Conservation (phyloP, 306 rosid species). For the Pachyrhizus erosus region DNA sequence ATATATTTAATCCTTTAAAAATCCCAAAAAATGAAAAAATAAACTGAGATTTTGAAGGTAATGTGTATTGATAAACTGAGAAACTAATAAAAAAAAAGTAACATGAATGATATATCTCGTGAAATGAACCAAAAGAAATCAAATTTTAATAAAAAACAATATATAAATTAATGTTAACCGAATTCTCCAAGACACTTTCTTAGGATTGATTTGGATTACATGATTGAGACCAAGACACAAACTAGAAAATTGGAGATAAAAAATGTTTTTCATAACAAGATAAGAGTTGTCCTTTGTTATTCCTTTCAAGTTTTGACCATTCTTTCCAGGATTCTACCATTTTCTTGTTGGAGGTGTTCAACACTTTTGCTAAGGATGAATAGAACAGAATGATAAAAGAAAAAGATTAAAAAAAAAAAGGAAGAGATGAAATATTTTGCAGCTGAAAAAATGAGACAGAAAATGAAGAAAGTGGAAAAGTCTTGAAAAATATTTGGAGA, state of each 20-base stretch:
- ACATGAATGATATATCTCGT: too few species aligned
- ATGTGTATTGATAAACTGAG: neutral
- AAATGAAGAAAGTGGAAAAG: too few species aligned
- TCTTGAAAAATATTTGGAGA: too few species aligned
- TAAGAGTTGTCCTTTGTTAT: neutral
- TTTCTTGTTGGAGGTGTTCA: neutral
- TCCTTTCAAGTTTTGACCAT: neutral
- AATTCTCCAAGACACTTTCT: neutral
- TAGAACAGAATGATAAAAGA: too few species aligned
- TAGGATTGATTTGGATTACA: neutral
- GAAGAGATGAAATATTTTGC: too few species aligned
- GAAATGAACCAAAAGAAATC: too few species aligned
- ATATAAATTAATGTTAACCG: neutral
- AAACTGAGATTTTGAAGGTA: neutral
- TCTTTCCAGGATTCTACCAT: neutral
- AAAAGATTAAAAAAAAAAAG: too few species aligned
- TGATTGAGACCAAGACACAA: neutral
- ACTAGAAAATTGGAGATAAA: neutral
- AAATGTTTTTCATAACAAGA: neutral
- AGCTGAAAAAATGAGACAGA: too few species aligned
- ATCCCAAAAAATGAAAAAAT: neutral
- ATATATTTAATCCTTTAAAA: too few species aligned
- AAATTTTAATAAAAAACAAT: too few species aligned
- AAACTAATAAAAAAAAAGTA: neutral
- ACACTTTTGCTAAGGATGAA: neutral